A percentile compares a stretch with the other conserved stretches of the same genome.
phyloP scores from a whole-genome alignment of 495 filamentous ascomycete species.

The Penicillium robsamsonii region DNA sequence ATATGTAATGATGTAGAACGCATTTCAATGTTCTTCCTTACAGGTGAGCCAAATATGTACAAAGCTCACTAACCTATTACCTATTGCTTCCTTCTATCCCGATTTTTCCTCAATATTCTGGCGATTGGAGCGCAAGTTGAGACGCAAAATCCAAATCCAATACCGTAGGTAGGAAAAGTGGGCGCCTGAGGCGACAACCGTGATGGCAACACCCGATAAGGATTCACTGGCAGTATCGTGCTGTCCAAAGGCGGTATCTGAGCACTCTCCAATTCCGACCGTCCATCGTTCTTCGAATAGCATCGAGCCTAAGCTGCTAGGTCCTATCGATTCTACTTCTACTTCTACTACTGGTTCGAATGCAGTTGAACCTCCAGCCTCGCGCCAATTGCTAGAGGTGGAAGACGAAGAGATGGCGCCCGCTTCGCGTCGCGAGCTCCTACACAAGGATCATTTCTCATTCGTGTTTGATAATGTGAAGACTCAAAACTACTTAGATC shows the following conservation, averaged over 20 bases:
- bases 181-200: background rate
- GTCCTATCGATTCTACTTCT: background rate
- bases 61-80: background rate
- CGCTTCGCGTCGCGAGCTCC: conserved; percentile 47
- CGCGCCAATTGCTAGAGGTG: conserved; percentile 15
- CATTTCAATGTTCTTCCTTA: background rate
- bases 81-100: background rate
- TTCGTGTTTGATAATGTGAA: conserved; percentile 55
- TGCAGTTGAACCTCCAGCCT: conserved; percentile 8
- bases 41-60: background rate
- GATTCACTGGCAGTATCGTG: conserved; percentile 1
- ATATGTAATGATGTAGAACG: background rate
- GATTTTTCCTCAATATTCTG: background rate
- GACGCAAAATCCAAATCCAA: background rate
- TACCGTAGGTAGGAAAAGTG: background rate
- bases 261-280: background rate
- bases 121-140: background rate
- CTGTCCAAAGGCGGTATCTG: conserved; percentile 3
- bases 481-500: conserved; percentile 63
- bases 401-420: conserved; percentile 49
- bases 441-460: conserved; percentile 63
- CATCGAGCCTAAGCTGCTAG: background rate
- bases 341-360: background rate
- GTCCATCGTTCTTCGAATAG: background rate
- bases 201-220: background rate